Evolutionary conservation across 2,329 filamentous ascomycete genomes (phyloP).

Genomic region (Plenodomus lindquistii): DNA sequence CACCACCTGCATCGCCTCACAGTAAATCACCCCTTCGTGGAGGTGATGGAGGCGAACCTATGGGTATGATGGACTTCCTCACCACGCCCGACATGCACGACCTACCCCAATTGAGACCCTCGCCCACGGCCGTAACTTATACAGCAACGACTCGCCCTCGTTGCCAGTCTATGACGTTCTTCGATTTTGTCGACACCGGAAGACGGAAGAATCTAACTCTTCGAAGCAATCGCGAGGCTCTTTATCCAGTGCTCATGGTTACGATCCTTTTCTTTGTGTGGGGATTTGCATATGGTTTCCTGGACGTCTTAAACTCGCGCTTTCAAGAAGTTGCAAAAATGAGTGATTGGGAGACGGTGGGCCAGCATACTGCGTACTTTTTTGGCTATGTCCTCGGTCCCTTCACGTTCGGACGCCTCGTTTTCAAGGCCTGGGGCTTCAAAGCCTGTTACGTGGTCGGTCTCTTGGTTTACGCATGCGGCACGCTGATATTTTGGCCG

Average conservation of each 20-base stretch:
- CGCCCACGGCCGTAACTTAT: constrained; percentile 38
- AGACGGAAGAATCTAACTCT: constrained; percentile 71
- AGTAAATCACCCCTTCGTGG: constrained; percentile 27
- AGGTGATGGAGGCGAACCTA: constrained; percentile 28
- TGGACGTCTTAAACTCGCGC: constrained; percentile 78
- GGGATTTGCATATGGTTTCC: constrained; percentile 87
- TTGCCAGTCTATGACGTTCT: constrained; percentile 58
- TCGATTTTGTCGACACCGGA: constrained; percentile 74
- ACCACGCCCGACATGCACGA: constrained; percentile 52
- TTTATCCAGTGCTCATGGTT: constrained; percentile 74
- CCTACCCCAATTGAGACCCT: constrained; percentile 41
- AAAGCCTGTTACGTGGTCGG: constrained; percentile 65
- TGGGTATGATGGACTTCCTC: constrained; percentile 59
- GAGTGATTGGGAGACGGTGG: constrained; percentile 64
- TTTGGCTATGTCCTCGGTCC: constrained; percentile 72
- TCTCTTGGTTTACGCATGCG: constrained; percentile 64
- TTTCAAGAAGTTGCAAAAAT: constrained; percentile 67
- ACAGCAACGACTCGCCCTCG: constrained; percentile 29
- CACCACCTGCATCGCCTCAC: constrained; percentile 28
- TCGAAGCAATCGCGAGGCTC: constrained; percentile 64
- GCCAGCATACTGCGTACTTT: constrained; percentile 72
- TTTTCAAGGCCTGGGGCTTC: constrained; percentile 64
- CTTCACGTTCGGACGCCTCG: constrained; percentile 64
- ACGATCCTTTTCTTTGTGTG: constrained; percentile 84
- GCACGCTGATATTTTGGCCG: constrained; percentile 66